These are phyloP conservation scores for Brassica napus DNA, from an alignment of 345 rosid genomes.

Conservation along the genomic window DNA sequence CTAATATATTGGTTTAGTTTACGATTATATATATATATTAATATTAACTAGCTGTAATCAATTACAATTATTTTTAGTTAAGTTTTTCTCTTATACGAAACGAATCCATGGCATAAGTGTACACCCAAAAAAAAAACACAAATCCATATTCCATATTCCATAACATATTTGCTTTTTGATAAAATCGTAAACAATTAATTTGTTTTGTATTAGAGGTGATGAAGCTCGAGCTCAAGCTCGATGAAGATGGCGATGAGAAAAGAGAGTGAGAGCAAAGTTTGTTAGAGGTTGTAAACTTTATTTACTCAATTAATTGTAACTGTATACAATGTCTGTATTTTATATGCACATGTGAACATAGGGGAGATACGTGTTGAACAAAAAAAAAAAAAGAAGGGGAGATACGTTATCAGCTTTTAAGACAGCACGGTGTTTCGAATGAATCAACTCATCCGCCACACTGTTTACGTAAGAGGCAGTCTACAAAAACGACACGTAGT, in stretches of 20 bases:
- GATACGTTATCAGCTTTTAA: not conserved
- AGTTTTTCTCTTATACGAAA: slow-evolving; percentile 1
- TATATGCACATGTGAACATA: no score
- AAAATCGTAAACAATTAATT: no score
- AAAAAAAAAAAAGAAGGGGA: no score
- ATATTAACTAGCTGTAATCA: slow-evolving; percentile 30
- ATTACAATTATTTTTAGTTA: not conserved
- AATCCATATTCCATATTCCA: slow-evolving; percentile 19
- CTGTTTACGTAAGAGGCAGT: not conserved
- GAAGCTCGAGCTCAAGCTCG: no score
- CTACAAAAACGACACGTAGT: slow-evolving; percentile 19
- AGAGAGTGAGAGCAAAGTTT: no score
- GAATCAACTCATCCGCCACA: not conserved
- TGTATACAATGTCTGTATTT: no score
- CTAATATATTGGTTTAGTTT: not conserved
- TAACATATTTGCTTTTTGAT: slow-evolving; percentile 10
- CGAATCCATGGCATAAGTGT: slow-evolving; percentile 22
- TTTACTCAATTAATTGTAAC: no score
- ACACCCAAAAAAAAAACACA: slow-evolving; percentile 5
- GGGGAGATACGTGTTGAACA: no score
- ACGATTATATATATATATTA: not conserved
- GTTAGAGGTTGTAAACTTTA: no score
- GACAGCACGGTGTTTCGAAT: slow-evolving; percentile 11
- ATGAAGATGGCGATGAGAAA: no score
- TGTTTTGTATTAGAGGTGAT: not conserved